These are phyloP conservation scores for Termitomyces sp. DNA, from an alignment of 768 basidiomycete species.

Conservation along the genomic window DNA sequence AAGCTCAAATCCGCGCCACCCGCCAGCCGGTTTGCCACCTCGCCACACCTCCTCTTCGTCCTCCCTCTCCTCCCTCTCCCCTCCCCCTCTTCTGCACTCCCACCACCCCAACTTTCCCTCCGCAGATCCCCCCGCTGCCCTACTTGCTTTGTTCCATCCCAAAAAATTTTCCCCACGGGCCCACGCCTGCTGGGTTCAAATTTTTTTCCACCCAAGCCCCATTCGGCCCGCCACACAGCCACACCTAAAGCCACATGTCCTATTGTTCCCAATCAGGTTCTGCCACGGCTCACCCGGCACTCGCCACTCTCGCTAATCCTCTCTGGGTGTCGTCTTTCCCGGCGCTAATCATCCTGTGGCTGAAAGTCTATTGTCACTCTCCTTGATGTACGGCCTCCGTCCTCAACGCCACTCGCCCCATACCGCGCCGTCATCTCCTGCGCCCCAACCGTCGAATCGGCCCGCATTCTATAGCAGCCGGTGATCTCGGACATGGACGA, in stretches of 20 bases:
- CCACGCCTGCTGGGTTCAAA: conserved; percentile 4
- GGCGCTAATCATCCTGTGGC: no score
- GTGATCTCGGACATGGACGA: no score
- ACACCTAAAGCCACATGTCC: neutral
- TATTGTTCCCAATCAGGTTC: neutral
- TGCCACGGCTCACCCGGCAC: no score
- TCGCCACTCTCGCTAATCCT: no score
- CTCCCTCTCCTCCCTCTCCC: neutral
- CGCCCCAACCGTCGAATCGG: no score
- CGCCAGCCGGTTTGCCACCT: no score
- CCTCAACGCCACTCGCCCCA: no score
- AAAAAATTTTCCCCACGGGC: neutral
- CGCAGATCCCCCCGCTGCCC: neutral
- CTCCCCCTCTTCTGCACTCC: neutral
- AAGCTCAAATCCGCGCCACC: conserved; percentile 6
- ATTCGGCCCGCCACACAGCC: conserved; percentile 10
- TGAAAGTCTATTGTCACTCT: no score
- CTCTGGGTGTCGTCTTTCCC: no score
- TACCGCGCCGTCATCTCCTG: no score
- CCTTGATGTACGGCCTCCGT: no score
- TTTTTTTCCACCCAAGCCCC: conserved; percentile 1
- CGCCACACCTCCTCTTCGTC: neutral
- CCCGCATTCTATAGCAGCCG: no score
- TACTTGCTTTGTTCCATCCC: neutral
- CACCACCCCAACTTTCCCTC: neutral